Percentiles rank a stretch among this genome's conserved stretches.
Conservation (phyloP, 805 yeast genomes). For the Spathaspora hagerdaliae region DNA sequence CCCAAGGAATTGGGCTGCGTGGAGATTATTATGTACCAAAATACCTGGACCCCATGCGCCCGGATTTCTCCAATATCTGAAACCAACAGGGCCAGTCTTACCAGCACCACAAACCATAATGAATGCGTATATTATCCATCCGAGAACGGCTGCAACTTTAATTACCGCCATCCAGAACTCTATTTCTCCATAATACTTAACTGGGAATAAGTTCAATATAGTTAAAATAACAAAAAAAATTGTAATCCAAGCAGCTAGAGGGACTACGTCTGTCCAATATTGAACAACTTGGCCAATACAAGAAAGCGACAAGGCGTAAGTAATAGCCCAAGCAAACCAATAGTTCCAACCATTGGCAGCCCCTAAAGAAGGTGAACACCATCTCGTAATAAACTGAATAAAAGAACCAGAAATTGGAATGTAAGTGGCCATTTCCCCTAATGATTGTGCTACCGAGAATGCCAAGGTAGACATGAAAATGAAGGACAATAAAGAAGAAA, state of each 20-base stretch:
- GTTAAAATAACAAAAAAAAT: too few species aligned
- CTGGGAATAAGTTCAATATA: conserved; percentile 44
- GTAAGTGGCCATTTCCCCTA: conserved; percentile 80
- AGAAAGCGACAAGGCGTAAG: conserved; percentile 70
- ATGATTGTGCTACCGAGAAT: conserved; percentile 61
- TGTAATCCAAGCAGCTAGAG: conserved; percentile 75
- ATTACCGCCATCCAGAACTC: conserved; percentile 63
- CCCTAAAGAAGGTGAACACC: conserved; percentile 68
- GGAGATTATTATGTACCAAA: conserved; percentile 23
- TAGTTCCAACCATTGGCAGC: too few species aligned
- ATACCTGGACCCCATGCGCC: conserved; percentile 69
- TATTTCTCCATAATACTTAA: conserved; percentile 49
- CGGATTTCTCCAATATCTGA: too few species aligned
- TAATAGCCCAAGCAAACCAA: conserved; percentile 76
- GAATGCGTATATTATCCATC: conserved; percentile 59
- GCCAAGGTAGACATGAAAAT: conserved; percentile 66
- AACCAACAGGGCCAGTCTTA: conserved; percentile 63
- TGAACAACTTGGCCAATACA: conserved; percentile 63
- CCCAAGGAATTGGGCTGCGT: conserved; percentile 55
- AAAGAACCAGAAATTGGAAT: conserved; percentile 69
- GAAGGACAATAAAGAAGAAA: conserved; percentile 59
- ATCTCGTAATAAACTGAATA: conserved; percentile 65
- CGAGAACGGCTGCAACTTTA: conserved; percentile 61
- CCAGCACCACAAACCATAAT: conserved; percentile 75
- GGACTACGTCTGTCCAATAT: conserved; percentile 68